phyloP scores from a whole-genome alignment of 176 grass and related monocot species.

The Lolium multiflorum region DNA sequence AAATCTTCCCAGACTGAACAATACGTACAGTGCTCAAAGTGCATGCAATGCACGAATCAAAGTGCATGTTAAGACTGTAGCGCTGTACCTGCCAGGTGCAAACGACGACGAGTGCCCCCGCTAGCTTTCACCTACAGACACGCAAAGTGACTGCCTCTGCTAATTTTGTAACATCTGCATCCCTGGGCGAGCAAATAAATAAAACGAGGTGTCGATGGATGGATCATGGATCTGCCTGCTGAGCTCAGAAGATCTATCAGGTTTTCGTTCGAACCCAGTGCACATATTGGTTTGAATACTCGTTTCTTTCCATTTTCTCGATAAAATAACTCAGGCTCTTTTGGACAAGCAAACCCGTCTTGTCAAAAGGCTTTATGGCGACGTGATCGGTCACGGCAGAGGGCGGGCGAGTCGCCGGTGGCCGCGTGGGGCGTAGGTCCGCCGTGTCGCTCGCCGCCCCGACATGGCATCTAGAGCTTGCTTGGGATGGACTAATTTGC shows the following conservation, averaged over 20 bases:
- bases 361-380: not conserved
- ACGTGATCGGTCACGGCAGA: too few relatives aligned
- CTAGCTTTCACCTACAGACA: not conserved
- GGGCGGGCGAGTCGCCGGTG: slow-evolving; percentile 8
- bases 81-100: slow-evolving; percentile 17
- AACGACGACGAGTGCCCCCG: not conserved
- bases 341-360: not conserved
- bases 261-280: not conserved
- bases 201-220: not conserved
- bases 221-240: not conserved
- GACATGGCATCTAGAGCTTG: not conserved
- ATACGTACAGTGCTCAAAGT: too few relatives aligned
- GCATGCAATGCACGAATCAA: too few relatives aligned
- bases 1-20: too few relatives aligned
- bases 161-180: not conserved
- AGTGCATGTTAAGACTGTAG: not conserved
- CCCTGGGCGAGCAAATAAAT: not conserved
- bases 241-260: slow-evolving; percentile 2
- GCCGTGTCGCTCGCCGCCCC: not conserved
- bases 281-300: not conserved
- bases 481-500: too few relatives aligned
- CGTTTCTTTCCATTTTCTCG: not conserved
- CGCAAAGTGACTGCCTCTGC: not conserved
- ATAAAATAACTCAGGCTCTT: not conserved
- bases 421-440: not conserved